These are phyloP conservation scores for Pyricularia sp. DNA, from an alignment of 2,329 filamentous ascomycete genomes.

Conservation along the genomic window DNA sequence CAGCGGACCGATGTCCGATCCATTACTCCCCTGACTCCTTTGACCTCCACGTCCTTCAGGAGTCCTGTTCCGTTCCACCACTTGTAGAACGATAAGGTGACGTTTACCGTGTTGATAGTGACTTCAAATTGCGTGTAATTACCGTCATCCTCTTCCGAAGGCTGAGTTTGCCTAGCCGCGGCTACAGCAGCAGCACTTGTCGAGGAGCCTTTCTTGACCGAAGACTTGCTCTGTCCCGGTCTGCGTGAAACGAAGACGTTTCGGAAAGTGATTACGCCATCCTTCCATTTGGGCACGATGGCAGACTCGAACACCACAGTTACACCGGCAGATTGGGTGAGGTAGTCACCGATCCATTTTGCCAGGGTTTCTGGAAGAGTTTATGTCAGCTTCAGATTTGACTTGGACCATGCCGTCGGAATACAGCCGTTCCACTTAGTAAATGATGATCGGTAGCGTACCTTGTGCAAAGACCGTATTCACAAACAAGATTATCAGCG, in stretches of 20 bases:
- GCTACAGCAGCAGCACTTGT: constrained; percentile 73
- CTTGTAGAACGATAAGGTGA: constrained; percentile 92
- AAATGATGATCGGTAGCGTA: constrained; percentile 22
- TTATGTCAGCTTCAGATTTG: neutral
- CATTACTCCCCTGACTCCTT: constrained; percentile 81
- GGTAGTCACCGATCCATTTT: constrained; percentile 85
- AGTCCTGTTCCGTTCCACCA: constrained; percentile 97
- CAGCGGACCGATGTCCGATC: constrained; percentile 77
- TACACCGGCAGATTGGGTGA: constrained; percentile 84
- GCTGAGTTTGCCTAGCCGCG: constrained; percentile 49
- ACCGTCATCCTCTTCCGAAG: constrained; percentile 53
- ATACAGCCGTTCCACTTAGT: no score
- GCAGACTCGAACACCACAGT: constrained; percentile 95
- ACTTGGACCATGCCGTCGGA: neutral
- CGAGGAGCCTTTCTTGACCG: constrained; percentile 87
- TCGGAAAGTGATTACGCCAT: constrained; percentile 89
- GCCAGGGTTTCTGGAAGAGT: constrained; percentile 63
- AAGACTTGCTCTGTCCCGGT: constrained; percentile 67
- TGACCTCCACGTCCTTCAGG: constrained; percentile 83
- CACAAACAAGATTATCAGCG: constrained; percentile 74
- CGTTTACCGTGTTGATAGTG: constrained; percentile 88
- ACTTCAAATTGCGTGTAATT: constrained; percentile 98
- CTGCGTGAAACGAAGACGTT: constrained; percentile 92
- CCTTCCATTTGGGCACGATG: constrained; percentile 90
- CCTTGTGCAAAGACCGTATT: constrained; percentile 95